Evolutionary conservation across 441 rosid genomes (phyloP).

Genomic region (Euphorbia neoarborescens): DNA sequence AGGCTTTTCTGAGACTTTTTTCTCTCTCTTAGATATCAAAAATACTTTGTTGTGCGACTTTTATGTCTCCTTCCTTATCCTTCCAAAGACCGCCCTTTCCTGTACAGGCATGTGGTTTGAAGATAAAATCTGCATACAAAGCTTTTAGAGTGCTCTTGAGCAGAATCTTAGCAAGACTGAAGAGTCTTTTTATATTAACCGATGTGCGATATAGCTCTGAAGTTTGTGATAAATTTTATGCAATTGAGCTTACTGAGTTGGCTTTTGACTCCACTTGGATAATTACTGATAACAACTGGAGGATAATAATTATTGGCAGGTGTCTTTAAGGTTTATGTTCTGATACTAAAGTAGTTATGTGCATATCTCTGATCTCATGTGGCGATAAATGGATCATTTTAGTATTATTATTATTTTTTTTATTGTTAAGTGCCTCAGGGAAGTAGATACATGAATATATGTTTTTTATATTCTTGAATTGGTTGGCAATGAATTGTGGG

Average conservation of each 20-base stretch:
- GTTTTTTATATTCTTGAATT: conserved; percentile 2
- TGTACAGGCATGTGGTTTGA: background rate
- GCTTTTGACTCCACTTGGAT: background rate
- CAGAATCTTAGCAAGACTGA: background rate
- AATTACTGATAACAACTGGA: background rate
- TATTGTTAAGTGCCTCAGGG: background rate
- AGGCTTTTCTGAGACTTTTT: too few relatives aligned
- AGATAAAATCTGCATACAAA: background rate
- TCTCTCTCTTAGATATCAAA: background rate
- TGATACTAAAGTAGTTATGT: background rate
- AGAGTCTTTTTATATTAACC: background rate
- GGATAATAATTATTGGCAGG: background rate
- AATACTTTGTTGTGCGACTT: background rate
- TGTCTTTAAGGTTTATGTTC: background rate
- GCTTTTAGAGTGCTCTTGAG: background rate
- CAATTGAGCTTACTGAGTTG: background rate
- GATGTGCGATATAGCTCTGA: background rate
- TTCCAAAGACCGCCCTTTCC: background rate
- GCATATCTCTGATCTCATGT: background rate
- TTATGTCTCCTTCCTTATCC: background rate
- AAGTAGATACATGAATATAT: background rate
- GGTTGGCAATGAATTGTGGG: background rate
- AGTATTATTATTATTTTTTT: too few relatives aligned
- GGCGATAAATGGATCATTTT: background rate
- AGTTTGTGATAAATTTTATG: background rate